A percentile compares a stretch with the other conserved stretches of the same genome.
These are phyloP conservation scores for Trichoderma cornu-damae DNA, from an alignment of 2,329 filamentous ascomycete genomes.

Conservation along the genomic window DNA sequence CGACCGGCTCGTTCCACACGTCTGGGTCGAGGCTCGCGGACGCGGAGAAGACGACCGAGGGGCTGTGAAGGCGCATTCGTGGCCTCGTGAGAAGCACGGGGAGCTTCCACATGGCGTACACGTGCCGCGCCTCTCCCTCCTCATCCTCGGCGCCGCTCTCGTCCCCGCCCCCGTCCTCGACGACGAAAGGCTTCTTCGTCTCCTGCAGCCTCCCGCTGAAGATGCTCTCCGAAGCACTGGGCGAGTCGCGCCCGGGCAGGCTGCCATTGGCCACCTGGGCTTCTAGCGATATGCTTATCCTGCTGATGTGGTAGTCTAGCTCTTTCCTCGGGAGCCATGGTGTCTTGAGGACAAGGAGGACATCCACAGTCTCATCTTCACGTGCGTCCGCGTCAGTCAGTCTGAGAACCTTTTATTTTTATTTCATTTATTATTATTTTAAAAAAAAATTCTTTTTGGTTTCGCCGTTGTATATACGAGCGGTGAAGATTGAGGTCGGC, in stretches of 20 bases:
- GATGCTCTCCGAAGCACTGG: slow-evolving; percentile 53
- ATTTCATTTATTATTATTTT: no score
- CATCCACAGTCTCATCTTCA: slow-evolving; percentile 66
- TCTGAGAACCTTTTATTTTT: no score
- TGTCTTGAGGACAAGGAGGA: slow-evolving; percentile 64
- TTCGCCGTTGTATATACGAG: not conserved
- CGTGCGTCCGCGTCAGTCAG: slow-evolving; percentile 30
- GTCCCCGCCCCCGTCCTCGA: slow-evolving; percentile 39
- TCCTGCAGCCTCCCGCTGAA: slow-evolving; percentile 51
- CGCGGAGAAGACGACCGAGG: slow-evolving; percentile 60
- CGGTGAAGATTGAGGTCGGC: not conserved
- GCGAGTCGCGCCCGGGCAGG: slow-evolving; percentile 41
- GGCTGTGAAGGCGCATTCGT: slow-evolving; percentile 60
- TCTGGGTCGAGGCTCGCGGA: slow-evolving; percentile 56
- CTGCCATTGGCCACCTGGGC: slow-evolving; percentile 58
- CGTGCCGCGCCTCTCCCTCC: slow-evolving; percentile 32
- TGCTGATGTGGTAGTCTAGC: slow-evolving; percentile 54
- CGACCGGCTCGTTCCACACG: slow-evolving; percentile 25
- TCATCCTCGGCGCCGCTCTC: slow-evolving; percentile 24
- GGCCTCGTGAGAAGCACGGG: slow-evolving; percentile 54
- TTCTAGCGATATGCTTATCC: slow-evolving; percentile 63
- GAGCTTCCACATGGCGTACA: slow-evolving; percentile 57
- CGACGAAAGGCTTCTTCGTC: slow-evolving; percentile 45
- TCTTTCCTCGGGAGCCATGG: slow-evolving; percentile 53
- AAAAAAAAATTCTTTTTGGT: no score